Conservation (phyloP, 164 flowering plant species). For the Echeveria elegans region DNA sequence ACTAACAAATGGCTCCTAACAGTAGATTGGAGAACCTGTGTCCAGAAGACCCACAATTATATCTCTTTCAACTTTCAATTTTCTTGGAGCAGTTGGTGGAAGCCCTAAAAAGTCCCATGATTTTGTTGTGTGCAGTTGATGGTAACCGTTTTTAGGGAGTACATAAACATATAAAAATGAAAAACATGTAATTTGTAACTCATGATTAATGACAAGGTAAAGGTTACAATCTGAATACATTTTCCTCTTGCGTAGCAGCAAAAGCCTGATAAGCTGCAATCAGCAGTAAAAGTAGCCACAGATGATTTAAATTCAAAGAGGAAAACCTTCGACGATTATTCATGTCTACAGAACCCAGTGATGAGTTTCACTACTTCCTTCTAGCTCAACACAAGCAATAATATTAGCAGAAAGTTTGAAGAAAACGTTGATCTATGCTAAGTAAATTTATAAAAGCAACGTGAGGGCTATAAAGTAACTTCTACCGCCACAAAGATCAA, state of each 20-base stretch:
- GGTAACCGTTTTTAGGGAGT: too few relatives aligned
- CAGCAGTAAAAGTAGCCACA: slow-evolving; percentile 12
- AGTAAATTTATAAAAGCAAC: slow-evolving; percentile 8
- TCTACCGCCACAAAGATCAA: neutral
- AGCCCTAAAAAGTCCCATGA: slow-evolving; percentile 83
- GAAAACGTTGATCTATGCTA: too few relatives aligned
- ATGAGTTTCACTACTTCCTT: neutral
- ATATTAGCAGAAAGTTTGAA: too few relatives aligned
- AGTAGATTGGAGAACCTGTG: slow-evolving; percentile 42
- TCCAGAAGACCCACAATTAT: slow-evolving; percentile 60
- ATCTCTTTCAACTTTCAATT: slow-evolving; percentile 32
- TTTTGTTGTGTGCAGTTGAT: slow-evolving; percentile 61
- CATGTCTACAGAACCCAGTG: slow-evolving; percentile 12
- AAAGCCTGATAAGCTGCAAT: slow-evolving; percentile 3
- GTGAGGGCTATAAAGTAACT: slow-evolving; percentile 18
- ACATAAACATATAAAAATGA: too few relatives aligned
- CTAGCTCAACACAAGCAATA: neutral
- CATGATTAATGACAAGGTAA: slow-evolving; percentile 14
- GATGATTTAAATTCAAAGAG: slow-evolving; percentile 4
- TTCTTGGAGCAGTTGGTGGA: slow-evolving; percentile 33
- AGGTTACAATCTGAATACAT: slow-evolving; percentile 10
- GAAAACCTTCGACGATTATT: neutral
- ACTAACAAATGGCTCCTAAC: too few relatives aligned
- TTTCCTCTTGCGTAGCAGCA: slow-evolving; percentile 11
- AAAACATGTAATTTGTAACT: too few relatives aligned